A percentile compares a stretch with the other conserved stretches of the same genome.
Evolutionary conservation across 306 rosid genomes (phyloP).

Genomic region (Potentilla sterilis): DNA sequence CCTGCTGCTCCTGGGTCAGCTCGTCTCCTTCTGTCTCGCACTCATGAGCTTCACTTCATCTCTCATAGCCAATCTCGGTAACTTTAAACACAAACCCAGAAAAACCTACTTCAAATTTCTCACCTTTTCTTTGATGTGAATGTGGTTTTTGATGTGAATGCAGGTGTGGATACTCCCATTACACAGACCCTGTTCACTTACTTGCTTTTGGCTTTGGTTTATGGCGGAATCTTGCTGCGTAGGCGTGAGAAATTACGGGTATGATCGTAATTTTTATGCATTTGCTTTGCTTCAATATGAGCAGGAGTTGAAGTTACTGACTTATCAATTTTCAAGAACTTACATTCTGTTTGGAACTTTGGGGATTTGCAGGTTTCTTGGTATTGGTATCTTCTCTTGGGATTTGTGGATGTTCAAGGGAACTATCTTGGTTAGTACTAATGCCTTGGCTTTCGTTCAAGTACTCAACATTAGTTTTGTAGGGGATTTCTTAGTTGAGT

Average conservation of each 20-base stretch:
- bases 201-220: constrained; percentile 46
- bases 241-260: constrained; percentile 53
- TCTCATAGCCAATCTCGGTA: constrained; percentile 53
- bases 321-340: background rate
- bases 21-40: constrained; percentile 46
- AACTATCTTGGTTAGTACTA: constrained; percentile 53
- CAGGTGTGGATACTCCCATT: constrained; percentile 62
- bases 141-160: background rate
- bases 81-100: background rate
- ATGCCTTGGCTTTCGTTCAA: background rate
- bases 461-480: background rate
- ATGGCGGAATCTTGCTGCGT: constrained; percentile 53
- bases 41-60: constrained; percentile 57
- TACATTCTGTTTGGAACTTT: background rate
- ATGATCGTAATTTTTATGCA: background rate
- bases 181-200: constrained; percentile 47
- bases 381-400: constrained; percentile 71
- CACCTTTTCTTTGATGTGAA: background rate
- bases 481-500: background rate
- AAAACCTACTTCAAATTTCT: constrained; percentile 9
- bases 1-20: constrained; percentile 53
- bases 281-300: background rate
- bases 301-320: background rate
- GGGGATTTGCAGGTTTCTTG: constrained; percentile 53
- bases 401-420: constrained; percentile 69